These are phyloP conservation scores for Mucor velutinosus DNA, from an alignment of 371 early-diverging fungal genomes.

Conservation along the genomic window DNA sequence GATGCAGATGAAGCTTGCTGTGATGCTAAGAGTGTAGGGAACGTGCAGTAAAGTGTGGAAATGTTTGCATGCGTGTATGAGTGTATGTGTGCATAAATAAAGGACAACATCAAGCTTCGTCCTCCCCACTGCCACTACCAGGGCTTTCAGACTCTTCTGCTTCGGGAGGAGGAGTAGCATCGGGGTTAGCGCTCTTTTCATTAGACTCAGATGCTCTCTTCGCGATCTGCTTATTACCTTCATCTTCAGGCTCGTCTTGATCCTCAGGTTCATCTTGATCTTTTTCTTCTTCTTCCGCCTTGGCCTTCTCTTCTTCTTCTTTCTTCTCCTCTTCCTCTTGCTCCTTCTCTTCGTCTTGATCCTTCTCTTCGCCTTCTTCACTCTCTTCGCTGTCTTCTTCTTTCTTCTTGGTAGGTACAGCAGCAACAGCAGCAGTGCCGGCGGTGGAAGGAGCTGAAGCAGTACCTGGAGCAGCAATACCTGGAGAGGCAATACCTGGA, in stretches of 20 bases:
- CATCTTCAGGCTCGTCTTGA: slow-evolving; percentile 4
- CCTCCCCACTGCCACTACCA: background rate
- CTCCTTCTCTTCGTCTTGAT: slow-evolving; percentile 10
- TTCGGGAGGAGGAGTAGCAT: slow-evolving; percentile 4
- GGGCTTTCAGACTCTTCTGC: slow-evolving; percentile 5
- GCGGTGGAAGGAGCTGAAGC: background rate
- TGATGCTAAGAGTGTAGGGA: background rate
- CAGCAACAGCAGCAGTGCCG: background rate
- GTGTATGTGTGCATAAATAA: background rate
- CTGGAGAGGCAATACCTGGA: background rate
- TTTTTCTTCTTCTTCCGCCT: slow-evolving; percentile 10
- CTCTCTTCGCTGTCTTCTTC: background rate
- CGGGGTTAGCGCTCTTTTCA: slow-evolving; percentile 6
- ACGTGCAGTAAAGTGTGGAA: background rate
- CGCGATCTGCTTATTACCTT: slow-evolving; percentile 13
- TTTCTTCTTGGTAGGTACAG: background rate
- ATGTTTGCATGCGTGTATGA: background rate
- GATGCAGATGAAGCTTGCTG: background rate
- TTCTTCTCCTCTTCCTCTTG: slow-evolving; percentile 7
- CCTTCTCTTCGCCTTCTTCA: slow-evolving; percentile 11
- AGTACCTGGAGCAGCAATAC: background rate
- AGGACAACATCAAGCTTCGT: slow-evolving; percentile 7
- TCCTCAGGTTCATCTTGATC: slow-evolving; percentile 9
- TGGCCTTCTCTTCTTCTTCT: slow-evolving; percentile 1
- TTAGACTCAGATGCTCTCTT: slow-evolving; percentile 1